Evolutionary conservation across 2,329 filamentous ascomycete genomes (phyloP).

Genomic region (Coniochaeta pulveracea): DNA sequence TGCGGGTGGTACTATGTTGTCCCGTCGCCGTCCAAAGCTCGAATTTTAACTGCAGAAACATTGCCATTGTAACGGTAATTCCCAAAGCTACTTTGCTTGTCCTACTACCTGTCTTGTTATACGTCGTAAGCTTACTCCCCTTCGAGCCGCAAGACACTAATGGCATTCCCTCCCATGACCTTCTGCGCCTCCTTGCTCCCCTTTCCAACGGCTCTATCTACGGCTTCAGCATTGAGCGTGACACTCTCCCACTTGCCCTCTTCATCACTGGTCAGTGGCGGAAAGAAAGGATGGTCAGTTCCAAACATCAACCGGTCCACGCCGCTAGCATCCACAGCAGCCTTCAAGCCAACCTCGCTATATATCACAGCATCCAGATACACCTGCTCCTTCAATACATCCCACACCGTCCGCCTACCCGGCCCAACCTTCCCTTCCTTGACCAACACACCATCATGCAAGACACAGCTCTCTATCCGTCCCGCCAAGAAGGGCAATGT

Average conservation of each 20-base stretch:
- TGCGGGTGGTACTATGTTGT: no score
- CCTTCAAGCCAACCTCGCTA: conserved; percentile 60
- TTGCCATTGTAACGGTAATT: no score
- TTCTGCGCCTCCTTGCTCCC: conserved; percentile 11
- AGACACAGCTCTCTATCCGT: conserved; percentile 75
- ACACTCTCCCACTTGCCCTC: conserved; percentile 61
- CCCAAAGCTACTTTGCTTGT: no score
- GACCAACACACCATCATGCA: conserved; percentile 69
- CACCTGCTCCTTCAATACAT: conserved; percentile 57
- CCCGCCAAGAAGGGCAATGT: conserved; percentile 83
- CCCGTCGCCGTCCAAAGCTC: no score
- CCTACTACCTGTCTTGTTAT: no score
- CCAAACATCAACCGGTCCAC: conserved; percentile 67
- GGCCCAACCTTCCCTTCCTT: conserved; percentile 41
- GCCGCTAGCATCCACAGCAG: conserved; percentile 54
- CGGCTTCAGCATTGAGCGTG: conserved; percentile 26
- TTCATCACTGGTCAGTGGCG: conserved; percentile 53
- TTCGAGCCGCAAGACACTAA: conserved; percentile 14
- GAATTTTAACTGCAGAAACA: no score
- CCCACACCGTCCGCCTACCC: conserved; percentile 39
- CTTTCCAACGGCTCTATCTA: conserved; percentile 13
- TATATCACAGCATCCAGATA: conserved; percentile 85
- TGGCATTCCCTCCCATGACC: conserved; percentile 18
- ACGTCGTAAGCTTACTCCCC: conserved; percentile 11
- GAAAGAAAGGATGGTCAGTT: conserved; percentile 78